Evolutionary conservation across 2,329 filamentous ascomycete genomes (phyloP), one percentile per base, ranked within the genome.

Genomic region (Colletotrichum agaves): DNA sequence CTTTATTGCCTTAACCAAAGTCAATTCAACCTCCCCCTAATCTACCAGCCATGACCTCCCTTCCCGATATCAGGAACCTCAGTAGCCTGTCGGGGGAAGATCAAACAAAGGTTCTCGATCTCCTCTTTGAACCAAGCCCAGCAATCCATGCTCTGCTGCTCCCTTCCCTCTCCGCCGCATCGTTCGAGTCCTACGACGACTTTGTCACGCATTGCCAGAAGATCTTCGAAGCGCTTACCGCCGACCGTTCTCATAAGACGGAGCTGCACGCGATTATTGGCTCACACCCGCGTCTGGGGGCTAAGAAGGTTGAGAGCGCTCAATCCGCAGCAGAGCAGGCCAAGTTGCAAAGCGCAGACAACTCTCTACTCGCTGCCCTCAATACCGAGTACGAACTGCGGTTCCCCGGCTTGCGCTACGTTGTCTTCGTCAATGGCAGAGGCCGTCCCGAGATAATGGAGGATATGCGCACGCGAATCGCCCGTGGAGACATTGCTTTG

Each of bases 371-470:
- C 69, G 83, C 81, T 6, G 76, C 75, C 33, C 78, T 97, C 73
- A 98, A 98, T 75, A 79, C 78, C 11, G 88, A 92, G 78, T 98
- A 97, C 76, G 94, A 97, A 78, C 82, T 81, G n/a, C 84, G 74
- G 63, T 97, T 95, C 77, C 93, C 93, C 0, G 93, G 94, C 0
- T 77, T 98, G 75, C 85, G 91, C 79, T 98, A 97, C 82, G 93
- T 97, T 75, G 92, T 95, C 17, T 98, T 97, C 77, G 95, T 98
- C 63, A 94, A 97, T 76, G 93, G 93, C 0, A 86, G 94, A 52
- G 85, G 87, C 44, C 84, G 93, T 63, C 84, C 87, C 2, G 87
- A 88, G 69, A 91, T 98, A 62, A 93, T 97, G 90, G 84, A 88
- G 70, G 90, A 97, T 74, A 97, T 97, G 92, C 86, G 86, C 70